These are phyloP conservation scores for Heterobasidion parviporum DNA, from an alignment of 1,284 basidiomycete species.

Conservation along the genomic window DNA sequence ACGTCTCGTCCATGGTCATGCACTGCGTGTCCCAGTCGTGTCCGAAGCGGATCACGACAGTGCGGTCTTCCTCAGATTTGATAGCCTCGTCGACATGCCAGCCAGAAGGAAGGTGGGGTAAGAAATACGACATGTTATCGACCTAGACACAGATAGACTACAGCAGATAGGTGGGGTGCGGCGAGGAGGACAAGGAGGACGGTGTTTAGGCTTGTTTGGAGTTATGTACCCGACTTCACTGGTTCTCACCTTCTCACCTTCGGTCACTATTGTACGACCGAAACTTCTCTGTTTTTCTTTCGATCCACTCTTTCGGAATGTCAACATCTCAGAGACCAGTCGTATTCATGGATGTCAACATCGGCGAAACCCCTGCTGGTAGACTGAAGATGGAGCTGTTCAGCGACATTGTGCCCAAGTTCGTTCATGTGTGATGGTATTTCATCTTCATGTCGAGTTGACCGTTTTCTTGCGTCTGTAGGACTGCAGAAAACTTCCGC, in stretches of 20 bases:
- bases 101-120: slow-evolving; percentile 88
- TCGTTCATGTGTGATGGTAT: background rate
- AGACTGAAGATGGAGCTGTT: slow-evolving; percentile 95
- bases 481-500: slow-evolving; percentile 96
- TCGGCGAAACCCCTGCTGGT: slow-evolving; percentile 92
- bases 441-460: background rate
- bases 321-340: slow-evolving; percentile 55
- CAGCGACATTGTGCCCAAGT: slow-evolving; percentile 86
- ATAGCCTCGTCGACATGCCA: slow-evolving; percentile 99
- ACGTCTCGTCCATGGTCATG: slow-evolving; percentile 99
- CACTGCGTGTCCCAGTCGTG: slow-evolving; percentile 94
- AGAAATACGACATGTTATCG: slow-evolving; percentile 68
- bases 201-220: background rate
- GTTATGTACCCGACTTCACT: too few relatives aligned
- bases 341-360: slow-evolving; percentile 95
- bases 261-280: too few relatives aligned
- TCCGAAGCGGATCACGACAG: slow-evolving; percentile 93
- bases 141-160: background rate
- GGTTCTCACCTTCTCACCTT: background rate
- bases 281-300: too few relatives aligned
- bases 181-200: background rate
- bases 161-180: background rate
- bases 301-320: slow-evolving; percentile 2
- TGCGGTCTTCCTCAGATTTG: slow-evolving; percentile 93
- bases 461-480: slow-evolving; percentile 19